Percentiles rank a stretch among this genome's conserved stretches.
Conservation (phyloP, 176 grass and related monocot species). For the Tillandsia fasciculata region DNA sequence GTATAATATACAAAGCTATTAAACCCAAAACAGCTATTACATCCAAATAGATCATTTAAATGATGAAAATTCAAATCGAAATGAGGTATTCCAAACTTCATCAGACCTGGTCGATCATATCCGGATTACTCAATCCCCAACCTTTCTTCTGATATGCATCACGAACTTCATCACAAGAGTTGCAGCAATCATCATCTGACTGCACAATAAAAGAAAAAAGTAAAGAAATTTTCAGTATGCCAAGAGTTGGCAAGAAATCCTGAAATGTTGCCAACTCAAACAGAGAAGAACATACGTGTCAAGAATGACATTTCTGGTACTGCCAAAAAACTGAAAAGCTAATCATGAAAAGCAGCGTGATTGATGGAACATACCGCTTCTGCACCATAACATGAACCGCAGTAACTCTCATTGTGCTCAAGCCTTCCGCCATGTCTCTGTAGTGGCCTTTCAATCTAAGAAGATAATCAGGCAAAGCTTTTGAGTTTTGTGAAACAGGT, state of each 20-base stretch:
- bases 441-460: conserved; percentile 93
- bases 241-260: neutral
- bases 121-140: conserved; percentile 66
- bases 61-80: neutral
- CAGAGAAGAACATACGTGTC: neutral
- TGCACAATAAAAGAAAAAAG: conserved; percentile 30
- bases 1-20: too few relatives aligned
- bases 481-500: neutral
- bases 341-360: conserved; percentile 5
- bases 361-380: conserved; percentile 39
- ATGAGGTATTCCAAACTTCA: neutral
- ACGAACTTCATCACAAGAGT: conserved; percentile 95
- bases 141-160: conserved; percentile 87
- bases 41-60: neutral
- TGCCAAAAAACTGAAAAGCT: neutral
- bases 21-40: too few relatives aligned
- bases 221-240: conserved; percentile 5
- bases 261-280: neutral
- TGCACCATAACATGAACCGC: conserved; percentile 92
- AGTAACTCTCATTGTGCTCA: conserved; percentile 97
- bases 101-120: conserved; percentile 80
- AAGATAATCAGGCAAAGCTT: conserved; percentile 18
- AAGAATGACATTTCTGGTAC: neutral
- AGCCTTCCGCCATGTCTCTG: conserved; percentile 96
- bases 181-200: conserved; percentile 95